Conservation (phyloP, 2,329 filamentous ascomycete genomes). For the Sclerotinia subarctica region DNA sequence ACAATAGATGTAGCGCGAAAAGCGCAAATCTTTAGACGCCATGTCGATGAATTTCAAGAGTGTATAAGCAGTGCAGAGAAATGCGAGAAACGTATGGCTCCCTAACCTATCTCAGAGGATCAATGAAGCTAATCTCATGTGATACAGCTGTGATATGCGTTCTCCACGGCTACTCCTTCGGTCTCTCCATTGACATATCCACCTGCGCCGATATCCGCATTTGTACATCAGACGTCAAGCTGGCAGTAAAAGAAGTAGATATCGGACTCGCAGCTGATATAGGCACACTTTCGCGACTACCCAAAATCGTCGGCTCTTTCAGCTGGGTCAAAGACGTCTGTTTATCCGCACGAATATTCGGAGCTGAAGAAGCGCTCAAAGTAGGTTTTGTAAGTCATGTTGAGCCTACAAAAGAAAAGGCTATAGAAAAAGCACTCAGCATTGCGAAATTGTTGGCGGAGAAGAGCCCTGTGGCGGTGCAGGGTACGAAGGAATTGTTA, state of each 20-base stretch:
- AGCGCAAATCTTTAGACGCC: conserved; percentile 59
- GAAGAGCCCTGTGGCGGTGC: conserved; percentile 86
- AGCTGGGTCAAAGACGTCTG: conserved; percentile 80
- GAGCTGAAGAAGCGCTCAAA: conserved; percentile 63
- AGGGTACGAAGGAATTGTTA: conserved; percentile 82
- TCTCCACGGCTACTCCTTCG: conserved; percentile 74
- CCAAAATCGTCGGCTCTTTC: conserved; percentile 66
- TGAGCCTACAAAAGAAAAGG: conserved; percentile 58
- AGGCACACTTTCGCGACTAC: conserved; percentile 69
- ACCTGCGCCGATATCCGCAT: conserved; percentile 70
- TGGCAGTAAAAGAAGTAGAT: conserved; percentile 78
- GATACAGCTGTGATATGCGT: conserved; percentile 71
- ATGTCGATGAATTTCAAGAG: conserved; percentile 77
- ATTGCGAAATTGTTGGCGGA: conserved; percentile 63
- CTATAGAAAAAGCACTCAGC: conserved; percentile 60
- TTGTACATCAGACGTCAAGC: conserved; percentile 54
- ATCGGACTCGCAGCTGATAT: conserved; percentile 79
- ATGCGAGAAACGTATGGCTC: conserved; percentile 76
- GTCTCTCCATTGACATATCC: conserved; percentile 72
- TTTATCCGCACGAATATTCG: conserved; percentile 67
- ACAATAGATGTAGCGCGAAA: conserved; percentile 59
- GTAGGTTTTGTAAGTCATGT: conserved; percentile 69
- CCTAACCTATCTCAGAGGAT: not conserved
- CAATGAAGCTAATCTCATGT: not conserved
- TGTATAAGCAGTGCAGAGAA: conserved; percentile 73